phyloP scores from a whole-genome alignment of 2,329 filamentous ascomycete species.

The Corniculantispora saksenae region DNA sequence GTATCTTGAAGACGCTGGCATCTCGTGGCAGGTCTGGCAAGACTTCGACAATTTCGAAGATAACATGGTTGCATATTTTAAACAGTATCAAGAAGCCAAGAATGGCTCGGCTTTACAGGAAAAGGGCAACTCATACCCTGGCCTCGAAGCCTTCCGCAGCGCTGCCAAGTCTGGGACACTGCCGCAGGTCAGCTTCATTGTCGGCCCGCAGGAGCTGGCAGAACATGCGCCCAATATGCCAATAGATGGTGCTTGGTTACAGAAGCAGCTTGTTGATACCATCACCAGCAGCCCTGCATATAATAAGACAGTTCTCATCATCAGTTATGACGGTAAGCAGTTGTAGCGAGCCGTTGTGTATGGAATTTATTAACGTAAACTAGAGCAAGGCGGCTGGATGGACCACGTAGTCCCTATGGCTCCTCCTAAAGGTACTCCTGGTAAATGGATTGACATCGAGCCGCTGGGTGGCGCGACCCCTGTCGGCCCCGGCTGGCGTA shows the following conservation, averaged over 20 bases:
- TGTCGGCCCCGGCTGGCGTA: too few relatives aligned
- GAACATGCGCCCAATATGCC: slow-evolving; percentile 56
- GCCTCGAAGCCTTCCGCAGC: slow-evolving; percentile 49
- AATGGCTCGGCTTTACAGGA: slow-evolving; percentile 41
- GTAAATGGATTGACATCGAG: slow-evolving; percentile 51
- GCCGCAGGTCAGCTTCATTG: slow-evolving; percentile 52
- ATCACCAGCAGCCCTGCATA: slow-evolving; percentile 50
- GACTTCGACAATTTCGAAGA: slow-evolving; percentile 53
- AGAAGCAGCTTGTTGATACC: slow-evolving; percentile 53
- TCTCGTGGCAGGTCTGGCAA: slow-evolving; percentile 53
- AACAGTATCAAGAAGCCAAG: slow-evolving; percentile 47
- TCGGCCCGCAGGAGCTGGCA: slow-evolving; percentile 56
- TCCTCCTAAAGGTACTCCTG: slow-evolving; percentile 46
- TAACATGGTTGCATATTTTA: slow-evolving; percentile 53
- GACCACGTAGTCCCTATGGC: slow-evolving; percentile 53
- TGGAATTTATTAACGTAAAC: background rate
- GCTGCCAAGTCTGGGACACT: slow-evolving; percentile 50
- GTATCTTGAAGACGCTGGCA: slow-evolving; percentile 46
- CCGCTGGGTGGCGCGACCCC: slow-evolving; percentile 31
- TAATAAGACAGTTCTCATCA: slow-evolving; percentile 49
- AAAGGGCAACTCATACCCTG: slow-evolving; percentile 47
- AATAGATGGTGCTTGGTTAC: slow-evolving; percentile 56
- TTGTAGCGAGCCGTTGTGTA: background rate
- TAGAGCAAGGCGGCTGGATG: slow-evolving; percentile 53
- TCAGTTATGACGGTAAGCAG: slow-evolving; percentile 48